Evolutionary conservation across 306 rosid genomes (phyloP).

Genomic region (Cicer pinnatifidum): DNA sequence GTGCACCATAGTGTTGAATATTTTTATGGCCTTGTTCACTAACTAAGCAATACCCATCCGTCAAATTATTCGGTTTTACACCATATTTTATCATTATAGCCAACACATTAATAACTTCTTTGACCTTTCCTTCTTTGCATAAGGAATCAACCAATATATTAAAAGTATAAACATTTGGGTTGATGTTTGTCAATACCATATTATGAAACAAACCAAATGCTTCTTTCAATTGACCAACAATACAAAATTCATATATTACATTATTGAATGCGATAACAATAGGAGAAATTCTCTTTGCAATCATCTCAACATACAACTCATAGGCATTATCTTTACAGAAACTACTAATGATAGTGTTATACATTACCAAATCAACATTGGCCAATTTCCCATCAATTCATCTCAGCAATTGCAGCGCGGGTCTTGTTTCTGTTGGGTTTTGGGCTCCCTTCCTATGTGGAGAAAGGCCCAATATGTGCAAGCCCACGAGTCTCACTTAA

Average conservation of each 20-base stretch:
- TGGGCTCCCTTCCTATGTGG: too few species aligned
- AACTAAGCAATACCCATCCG: background rate
- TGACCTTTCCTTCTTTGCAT: background rate
- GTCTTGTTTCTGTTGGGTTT: too few species aligned
- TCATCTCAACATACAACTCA: background rate
- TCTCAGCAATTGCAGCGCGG: background rate
- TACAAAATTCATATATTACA: background rate
- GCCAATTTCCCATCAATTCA: background rate
- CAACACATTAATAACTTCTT: constrained; percentile 1
- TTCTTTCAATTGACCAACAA: background rate
- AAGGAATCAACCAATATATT: background rate
- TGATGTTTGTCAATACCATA: background rate
- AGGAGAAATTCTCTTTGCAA: background rate
- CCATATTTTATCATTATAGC: background rate
- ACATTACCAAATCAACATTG: background rate
- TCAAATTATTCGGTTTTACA: background rate
- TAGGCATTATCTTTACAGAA: background rate
- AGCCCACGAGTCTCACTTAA: too few species aligned
- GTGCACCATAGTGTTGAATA: background rate
- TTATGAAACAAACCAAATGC: background rate
- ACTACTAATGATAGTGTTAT: constrained; percentile 1
- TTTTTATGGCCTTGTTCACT: background rate
- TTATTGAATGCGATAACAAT: background rate
- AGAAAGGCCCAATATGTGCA: too few species aligned
- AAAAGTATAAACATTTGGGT: background rate